Base-by-base conservation (phyloP, 495 filamentous ascomycete species). In the Penicillium bovifimosum region DNA sequence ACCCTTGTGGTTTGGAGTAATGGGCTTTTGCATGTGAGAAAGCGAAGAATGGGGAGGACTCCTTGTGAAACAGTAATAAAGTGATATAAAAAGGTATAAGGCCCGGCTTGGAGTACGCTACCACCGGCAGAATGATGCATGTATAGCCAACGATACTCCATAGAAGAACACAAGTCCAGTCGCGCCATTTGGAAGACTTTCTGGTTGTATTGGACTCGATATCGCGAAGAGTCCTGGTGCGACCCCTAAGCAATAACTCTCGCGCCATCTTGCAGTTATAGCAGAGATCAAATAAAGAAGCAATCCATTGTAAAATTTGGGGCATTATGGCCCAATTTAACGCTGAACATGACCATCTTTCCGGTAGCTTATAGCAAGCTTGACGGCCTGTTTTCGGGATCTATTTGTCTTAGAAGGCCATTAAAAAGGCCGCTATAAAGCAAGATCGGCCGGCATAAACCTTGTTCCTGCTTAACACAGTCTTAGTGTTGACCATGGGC, bases 1-100 rank as follows among this genome's bases (percentile, higher is more conserved):
- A 59, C 3, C 62, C 68, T 9, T 54, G 45, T 3, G 76, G 75
- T 51, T 79, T 80, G 28, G 66, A 53, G 47, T 69, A 73, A 47
- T 61, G 55, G 4, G 53, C 61, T 8, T 59, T 59, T 5, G 56
- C 58, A 2, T 55, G 59, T 27, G 67, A 70, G 40, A 65, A 70
- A 9, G 67, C 67, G 48, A 56, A 65, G 46, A 68, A 69, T 5
- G 66, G 67, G 10, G 62, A 60, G 0, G 58, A 49, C 8, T 58
- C 38, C 31, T 56, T 64, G 16, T 57, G 63, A 51, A 64, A 59
- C n/a, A 70, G 16, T 14, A 63, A 27, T 8, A 57, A 53, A 0
- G 60, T 47, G 11, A 63, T 52, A 17, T 64, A 56, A 16, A 66
- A 41, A n/a, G 54, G 53, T 13, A 67, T 24, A 1, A 65, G 48